These are phyloP conservation scores for Gigaspora rosea DNA, from an alignment of 192 early-diverging fungal species.

Conservation along the genomic window DNA sequence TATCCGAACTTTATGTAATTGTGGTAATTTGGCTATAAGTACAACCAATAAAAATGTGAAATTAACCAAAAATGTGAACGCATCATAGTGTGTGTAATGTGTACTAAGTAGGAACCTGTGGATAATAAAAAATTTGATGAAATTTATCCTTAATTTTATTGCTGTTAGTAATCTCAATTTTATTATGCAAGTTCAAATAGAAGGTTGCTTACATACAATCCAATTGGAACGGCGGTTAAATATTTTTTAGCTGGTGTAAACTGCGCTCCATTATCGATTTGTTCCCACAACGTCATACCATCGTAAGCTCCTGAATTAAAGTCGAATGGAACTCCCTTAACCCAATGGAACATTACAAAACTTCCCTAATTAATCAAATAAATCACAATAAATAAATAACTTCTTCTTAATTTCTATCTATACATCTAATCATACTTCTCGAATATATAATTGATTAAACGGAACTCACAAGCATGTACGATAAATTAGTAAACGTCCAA, in stretches of 20 bases:
- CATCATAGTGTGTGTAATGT: slow-evolving; percentile 95
- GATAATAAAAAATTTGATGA: background rate
- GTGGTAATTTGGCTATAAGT: slow-evolving; percentile 90
- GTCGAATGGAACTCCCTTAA: slow-evolving; percentile 94
- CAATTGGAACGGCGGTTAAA: slow-evolving; percentile 89
- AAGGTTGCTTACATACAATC: slow-evolving; percentile 72
- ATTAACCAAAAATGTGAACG: slow-evolving; percentile 89
- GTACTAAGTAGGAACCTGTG: slow-evolving; percentile 87
- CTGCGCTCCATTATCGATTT: slow-evolving; percentile 96
- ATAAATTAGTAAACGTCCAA: slow-evolving; percentile 95
- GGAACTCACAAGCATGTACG: slow-evolving; percentile 81
- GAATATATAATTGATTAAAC: background rate
- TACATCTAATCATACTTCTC: background rate
- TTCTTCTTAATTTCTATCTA: too few species aligned
- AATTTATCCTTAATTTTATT: background rate
- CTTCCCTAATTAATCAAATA: slow-evolving; percentile 59
- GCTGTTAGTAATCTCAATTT: background rate
- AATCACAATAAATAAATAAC: background rate
- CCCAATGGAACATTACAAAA: slow-evolving; percentile 99
- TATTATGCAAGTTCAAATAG: background rate
- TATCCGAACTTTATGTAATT: slow-evolving; percentile 86
- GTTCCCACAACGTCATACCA: slow-evolving; percentile 96
- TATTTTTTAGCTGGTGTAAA: slow-evolving; percentile 99
- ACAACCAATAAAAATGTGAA: slow-evolving; percentile 80
- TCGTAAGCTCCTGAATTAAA: slow-evolving; percentile 92